Conservation (phyloP, 169 alveolate genomes). For the Cryptosporidium viatorum region DNA sequence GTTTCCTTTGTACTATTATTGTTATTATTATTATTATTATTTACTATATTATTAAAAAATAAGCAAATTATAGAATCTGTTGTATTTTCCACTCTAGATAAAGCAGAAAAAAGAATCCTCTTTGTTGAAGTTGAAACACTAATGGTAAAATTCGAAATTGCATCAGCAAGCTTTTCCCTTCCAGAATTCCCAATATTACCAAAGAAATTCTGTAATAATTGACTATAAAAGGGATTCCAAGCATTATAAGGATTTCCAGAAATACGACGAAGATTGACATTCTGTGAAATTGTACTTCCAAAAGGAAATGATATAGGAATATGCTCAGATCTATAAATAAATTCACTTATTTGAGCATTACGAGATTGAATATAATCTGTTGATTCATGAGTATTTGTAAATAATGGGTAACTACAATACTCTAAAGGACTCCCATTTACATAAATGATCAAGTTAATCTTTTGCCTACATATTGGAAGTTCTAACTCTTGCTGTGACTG, state of each 20-base stretch:
- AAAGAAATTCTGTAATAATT: constrained; percentile 18
- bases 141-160: constrained; percentile 24
- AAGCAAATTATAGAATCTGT: constrained; percentile 63
- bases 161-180: constrained; percentile 16
- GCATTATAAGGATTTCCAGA: constrained; percentile 57
- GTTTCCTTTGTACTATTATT: background rate
- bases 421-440: constrained; percentile 70
- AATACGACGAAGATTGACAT: constrained; percentile 18
- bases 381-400: constrained; percentile 44
- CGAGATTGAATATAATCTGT: constrained; percentile 54
- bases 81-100: constrained; percentile 54
- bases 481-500: constrained; percentile 74
- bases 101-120: constrained; percentile 38
- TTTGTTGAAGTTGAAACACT: constrained; percentile 33
- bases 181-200: constrained; percentile 11
- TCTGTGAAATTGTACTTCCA: constrained; percentile 60
- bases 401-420: constrained; percentile 48
- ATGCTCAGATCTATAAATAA: constrained; percentile 29
- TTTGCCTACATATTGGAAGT: constrained; percentile 68
- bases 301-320: constrained; percentile 58
- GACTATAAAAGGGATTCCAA: constrained; percentile 64
- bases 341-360: constrained; percentile 52
- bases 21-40: background rate
- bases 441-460: constrained; percentile 24
- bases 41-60: constrained; percentile 30